These are phyloP conservation scores for Colletotrichum siamense DNA, from an alignment of 2,329 filamentous ascomycete species.

Conservation along the genomic window DNA sequence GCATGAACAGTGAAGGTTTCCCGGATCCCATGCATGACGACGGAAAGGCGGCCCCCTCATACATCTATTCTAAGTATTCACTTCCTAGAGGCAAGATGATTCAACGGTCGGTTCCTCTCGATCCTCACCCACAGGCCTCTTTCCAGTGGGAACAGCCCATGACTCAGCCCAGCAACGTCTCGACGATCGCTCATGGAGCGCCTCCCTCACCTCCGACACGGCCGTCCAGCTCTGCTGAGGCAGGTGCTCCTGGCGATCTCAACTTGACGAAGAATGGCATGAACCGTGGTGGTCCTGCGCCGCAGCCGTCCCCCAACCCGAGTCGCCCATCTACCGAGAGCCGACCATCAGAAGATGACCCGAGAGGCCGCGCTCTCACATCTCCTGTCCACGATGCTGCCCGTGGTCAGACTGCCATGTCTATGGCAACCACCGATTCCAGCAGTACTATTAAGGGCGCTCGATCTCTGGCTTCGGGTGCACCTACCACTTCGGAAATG, in stretches of 20 bases:
- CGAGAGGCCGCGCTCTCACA: constrained; percentile 50
- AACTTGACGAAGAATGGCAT: constrained; percentile 49
- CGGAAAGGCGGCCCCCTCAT: constrained; percentile 67
- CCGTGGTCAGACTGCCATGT: constrained; percentile 51
- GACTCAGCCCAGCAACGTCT: constrained; percentile 44
- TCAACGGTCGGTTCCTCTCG: constrained; percentile 70
- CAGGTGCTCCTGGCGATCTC: constrained; percentile 42
- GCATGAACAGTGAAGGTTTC: constrained; percentile 74
- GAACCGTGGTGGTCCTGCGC: constrained; percentile 43
- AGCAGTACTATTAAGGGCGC: constrained; percentile 58
- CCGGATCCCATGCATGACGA: constrained; percentile 57
- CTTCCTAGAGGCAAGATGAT: constrained; percentile 83
- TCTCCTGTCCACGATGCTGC: constrained; percentile 42
- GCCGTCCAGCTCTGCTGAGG: constrained; percentile 61
- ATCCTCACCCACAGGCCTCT: constrained; percentile 55
- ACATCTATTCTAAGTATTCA: constrained; percentile 85
- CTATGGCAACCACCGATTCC: constrained; percentile 57
- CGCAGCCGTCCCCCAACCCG: constrained; percentile 49
- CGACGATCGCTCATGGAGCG: constrained; percentile 48
- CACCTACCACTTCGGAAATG: constrained; percentile 69
- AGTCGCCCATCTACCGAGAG: constrained; percentile 51
- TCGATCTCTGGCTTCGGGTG: constrained; percentile 48
- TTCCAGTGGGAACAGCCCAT: constrained; percentile 69
- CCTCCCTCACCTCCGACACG: constrained; percentile 68
- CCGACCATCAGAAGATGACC: constrained; percentile 53